Conservation (phyloP, 257 asterid genomes). For the Cordia subcordata region DNA sequence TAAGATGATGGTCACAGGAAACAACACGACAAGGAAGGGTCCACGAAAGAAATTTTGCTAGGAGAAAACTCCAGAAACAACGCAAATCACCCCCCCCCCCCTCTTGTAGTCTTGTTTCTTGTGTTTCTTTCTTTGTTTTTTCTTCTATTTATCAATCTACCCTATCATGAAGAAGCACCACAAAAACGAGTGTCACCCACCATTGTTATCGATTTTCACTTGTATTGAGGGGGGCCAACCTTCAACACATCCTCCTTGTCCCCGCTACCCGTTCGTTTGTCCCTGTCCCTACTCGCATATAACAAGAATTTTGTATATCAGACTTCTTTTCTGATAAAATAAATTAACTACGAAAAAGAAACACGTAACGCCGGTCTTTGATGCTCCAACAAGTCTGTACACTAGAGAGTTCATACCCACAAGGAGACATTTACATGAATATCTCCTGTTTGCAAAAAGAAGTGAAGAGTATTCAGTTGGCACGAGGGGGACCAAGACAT, state of each 20-base stretch:
- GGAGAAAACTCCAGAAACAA: conserved; percentile 11
- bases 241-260: conserved; percentile 16
- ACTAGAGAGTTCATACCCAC: too few relatives aligned
- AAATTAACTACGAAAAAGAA: too few relatives aligned
- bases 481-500: too few relatives aligned
- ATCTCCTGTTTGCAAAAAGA: too few relatives aligned
- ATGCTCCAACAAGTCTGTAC: too few relatives aligned
- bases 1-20: neutral
- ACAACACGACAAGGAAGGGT: conserved; percentile 12
- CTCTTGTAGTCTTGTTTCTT: too few relatives aligned
- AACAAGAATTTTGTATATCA: too few relatives aligned
- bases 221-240: conserved; percentile 56
- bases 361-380: too few relatives aligned
- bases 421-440: too few relatives aligned
- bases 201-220: conserved; percentile 11
- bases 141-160: conserved; percentile 7
- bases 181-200: conserved; percentile 17
- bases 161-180: conserved; percentile 27
- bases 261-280: neutral
- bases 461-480: too few relatives aligned
- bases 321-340: too few relatives aligned
- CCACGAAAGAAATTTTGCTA: conserved; percentile 9
- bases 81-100: conserved; percentile 17
- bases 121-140: conserved; percentile 5
- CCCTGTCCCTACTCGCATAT: neutral